Base-by-base conservation (phyloP, 352 stramenopile genomes). In the Phytophthora palmivora region DNA sequence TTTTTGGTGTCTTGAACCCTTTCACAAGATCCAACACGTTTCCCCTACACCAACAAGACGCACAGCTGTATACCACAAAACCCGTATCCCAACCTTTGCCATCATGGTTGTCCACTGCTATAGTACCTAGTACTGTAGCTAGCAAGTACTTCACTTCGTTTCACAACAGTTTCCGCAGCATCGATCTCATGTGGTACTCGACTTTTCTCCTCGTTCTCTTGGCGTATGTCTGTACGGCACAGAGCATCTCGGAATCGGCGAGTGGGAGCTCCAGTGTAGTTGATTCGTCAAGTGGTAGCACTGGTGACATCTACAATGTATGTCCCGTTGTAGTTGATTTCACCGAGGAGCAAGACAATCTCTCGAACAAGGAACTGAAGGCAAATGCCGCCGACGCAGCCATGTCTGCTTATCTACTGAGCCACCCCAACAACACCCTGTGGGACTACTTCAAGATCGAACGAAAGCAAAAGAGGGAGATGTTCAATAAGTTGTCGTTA, bases 391-490 rank as follows among this genome's bases (percentile, higher is more conserved):
- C 60, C 18, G 61, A 69, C 16, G 61, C 37, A 11, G 53, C 61
- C 34, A 70, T 70, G 61, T 64, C 54, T 2, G 44, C 61, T 6
- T 69, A 69, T 32, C 19, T 64, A n/a, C 30, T 70, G 15, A 70
- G 54, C 46, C 61, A 70, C 38, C 61, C 61, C 3, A 70, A 70
- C 47, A 70, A 70, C 48, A 70, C 61, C 0, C 34, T 70, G 22
- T 70, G 61, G 61, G 61, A 70, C 53, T 70, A 64, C 47, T 70
- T 70, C 39, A 70, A 70, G 32, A 64, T 70, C 30, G 61, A 70
- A 39, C 30, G 55, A 6, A 52, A 42, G 18, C 61, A 69, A 28
- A 64, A 63, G 36, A 52, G 15, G 5, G 57, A 5, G 26, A 26
- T 4, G 24, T 52, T 3, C n/a, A 24, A n/a, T n/a, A n/a, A n/a